Conservation (phyloP, 1,139 yeast species). For the Blastobotrys arbuscula region DNA sequence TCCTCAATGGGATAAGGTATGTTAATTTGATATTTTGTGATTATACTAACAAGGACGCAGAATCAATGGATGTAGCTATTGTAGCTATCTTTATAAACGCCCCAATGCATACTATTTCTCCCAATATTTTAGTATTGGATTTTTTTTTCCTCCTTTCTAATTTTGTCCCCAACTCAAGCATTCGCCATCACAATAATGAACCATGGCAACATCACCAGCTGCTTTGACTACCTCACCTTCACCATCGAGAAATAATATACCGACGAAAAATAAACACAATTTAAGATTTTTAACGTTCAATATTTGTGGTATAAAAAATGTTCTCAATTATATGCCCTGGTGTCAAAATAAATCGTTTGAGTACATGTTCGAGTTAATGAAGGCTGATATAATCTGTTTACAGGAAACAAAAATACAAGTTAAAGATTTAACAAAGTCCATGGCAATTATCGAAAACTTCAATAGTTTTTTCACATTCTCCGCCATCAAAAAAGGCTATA, state of each 20-base stretch:
- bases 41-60: constrained; percentile 11
- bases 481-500: constrained; percentile 58
- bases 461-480: constrained; percentile 69
- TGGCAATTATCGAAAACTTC: constrained; percentile 57
- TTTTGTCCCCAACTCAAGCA: no score
- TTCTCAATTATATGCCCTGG: constrained; percentile 84
- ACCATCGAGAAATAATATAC: no score
- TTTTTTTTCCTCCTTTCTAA: no score
- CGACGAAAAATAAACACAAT: no score
- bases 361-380: constrained; percentile 46
- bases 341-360: constrained; percentile 46
- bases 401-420: constrained; percentile 78
- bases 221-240: no score
- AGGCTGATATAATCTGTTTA: constrained; percentile 73
- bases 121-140: no score
- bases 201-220: no score
- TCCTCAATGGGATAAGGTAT: constrained; percentile 65
- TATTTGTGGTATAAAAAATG: constrained; percentile 76
- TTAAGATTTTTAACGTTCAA: constrained; percentile 69
- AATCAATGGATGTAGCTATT: constrained; percentile 30
- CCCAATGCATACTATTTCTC: no score
- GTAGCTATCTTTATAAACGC: neutral
- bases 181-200: no score
- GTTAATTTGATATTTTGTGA: constrained; percentile 8
- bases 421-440: constrained; percentile 41